Conservation (phyloP, 208 protist genomes). For the Wallacemonas sp. region DNA sequence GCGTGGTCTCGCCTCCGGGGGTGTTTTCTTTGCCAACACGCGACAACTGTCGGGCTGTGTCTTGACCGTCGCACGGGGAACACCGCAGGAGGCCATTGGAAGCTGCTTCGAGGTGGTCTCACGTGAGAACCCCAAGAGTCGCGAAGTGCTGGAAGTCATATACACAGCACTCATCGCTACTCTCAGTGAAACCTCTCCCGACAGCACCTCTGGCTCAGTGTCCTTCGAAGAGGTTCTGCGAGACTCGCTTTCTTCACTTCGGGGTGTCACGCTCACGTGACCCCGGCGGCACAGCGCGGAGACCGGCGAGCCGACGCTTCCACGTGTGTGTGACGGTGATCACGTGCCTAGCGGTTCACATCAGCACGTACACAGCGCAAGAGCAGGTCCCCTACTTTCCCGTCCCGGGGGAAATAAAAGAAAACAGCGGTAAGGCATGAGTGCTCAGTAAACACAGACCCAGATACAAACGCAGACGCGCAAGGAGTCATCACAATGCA, state of each 20-base stretch:
- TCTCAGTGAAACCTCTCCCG: neutral
- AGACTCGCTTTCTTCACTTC: conserved; percentile 30
- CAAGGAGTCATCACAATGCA: too few relatives aligned
- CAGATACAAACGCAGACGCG: too few relatives aligned
- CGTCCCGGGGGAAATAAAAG: too few relatives aligned
- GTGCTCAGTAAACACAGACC: too few relatives aligned
- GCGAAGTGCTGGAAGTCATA: conserved; percentile 16
- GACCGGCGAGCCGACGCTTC: too few relatives aligned
- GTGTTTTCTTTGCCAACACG: conserved; percentile 17
- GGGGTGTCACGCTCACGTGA: conserved; percentile 29
- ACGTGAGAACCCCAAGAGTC: conserved; percentile 14
- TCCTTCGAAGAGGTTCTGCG: conserved; percentile 37
- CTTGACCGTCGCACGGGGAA: conserved; percentile 12
- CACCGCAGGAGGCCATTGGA: conserved; percentile 12
- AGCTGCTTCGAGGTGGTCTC: conserved; percentile 12
- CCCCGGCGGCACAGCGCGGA: too few relatives aligned
- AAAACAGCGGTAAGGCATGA: too few relatives aligned
- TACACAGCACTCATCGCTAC: conserved; percentile 19
- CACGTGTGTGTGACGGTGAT: too few relatives aligned
- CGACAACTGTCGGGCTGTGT: conserved; percentile 16
- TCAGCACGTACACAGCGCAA: too few relatives aligned
- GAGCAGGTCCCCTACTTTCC: too few relatives aligned
- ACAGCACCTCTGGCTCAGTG: neutral
- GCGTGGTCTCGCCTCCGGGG: conserved; percentile 18
- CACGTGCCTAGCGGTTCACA: too few relatives aligned